Percentiles rank a stretch among this genome's conserved stretches.
phyloP scores from a whole-genome alignment of 2,329 filamentous ascomycete species.

The Ascochyta viciae-villosae region DNA sequence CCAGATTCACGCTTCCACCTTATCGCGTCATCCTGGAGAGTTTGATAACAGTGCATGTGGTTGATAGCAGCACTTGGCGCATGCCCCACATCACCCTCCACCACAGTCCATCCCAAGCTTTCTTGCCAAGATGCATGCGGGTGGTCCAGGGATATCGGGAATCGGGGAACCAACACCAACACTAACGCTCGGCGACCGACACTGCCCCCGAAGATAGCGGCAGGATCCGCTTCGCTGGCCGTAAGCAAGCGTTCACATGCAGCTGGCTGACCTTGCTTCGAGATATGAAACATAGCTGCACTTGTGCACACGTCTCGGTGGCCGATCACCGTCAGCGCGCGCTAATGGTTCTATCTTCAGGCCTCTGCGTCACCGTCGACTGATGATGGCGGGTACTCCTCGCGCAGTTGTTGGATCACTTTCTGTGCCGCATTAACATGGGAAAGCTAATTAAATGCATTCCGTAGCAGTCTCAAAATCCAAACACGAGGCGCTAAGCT shows the following conservation, averaged over 20 bases:
- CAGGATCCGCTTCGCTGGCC: constrained; percentile 2
- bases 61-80: constrained; percentile 13
- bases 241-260: constrained; percentile 1
- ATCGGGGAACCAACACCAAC: constrained; percentile 11
- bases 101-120: constrained; percentile 12
- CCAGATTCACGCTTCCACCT: neutral
- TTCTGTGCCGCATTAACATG: constrained; percentile 43
- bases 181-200: constrained; percentile 14
- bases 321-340: constrained; percentile 28
- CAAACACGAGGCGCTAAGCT: neutral
- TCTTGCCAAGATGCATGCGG: constrained; percentile 17
- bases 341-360: constrained; percentile 19
- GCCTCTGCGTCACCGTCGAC: constrained; percentile 38
- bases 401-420: constrained; percentile 55
- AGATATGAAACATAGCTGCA: constrained; percentile 9
- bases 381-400: constrained; percentile 48
- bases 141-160: constrained; percentile 8
- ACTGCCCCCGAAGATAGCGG: constrained; percentile 8
- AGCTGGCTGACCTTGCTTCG: neutral
- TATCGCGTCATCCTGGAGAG: constrained; percentile 17
- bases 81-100: constrained; percentile 13
- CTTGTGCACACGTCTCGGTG: constrained; percentile 17
- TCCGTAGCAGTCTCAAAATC: no score
- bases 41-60: constrained; percentile 20
- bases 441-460: no score